These are phyloP conservation scores for Onygenales sp. DNA, from an alignment of 2,329 filamentous ascomycete species.

Conservation along the genomic window DNA sequence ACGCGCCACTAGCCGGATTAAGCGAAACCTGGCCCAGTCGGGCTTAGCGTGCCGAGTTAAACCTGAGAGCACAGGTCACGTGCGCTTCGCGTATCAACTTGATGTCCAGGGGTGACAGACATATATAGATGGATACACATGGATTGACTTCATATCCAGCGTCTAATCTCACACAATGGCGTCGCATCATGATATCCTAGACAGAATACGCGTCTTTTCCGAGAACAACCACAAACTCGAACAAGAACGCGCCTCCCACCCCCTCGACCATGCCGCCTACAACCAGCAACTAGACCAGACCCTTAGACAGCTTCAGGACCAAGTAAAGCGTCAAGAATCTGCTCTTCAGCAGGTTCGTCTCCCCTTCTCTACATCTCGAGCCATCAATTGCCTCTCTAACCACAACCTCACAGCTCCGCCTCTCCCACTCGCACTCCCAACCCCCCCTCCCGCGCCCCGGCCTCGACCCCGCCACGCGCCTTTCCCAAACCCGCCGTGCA, in stretches of 20 bases:
- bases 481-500: conserved; percentile 43
- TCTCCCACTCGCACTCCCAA: conserved; percentile 6
- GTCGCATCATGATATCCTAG: conserved; percentile 2
- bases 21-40: too few species aligned
- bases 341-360: conserved; percentile 36
- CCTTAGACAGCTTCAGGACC: conserved; percentile 54
- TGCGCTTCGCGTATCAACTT: too few species aligned
- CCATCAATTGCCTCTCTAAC: background rate
- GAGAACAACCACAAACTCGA: conserved; percentile 26
- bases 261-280: conserved; percentile 23
- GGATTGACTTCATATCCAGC: too few species aligned
- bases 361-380: background rate
- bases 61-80: too few species aligned
- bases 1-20: too few species aligned
- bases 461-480: conserved; percentile 22
- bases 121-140: too few species aligned
- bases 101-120: too few species aligned
- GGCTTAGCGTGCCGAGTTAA: too few species aligned
- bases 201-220: conserved; percentile 17
- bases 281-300: conserved; percentile 51
- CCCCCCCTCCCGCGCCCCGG: conserved; percentile 19
- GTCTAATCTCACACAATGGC: background rate
- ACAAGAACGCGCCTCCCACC: conserved; percentile 20
- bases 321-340: conserved; percentile 38
- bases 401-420: background rate